Percentiles rank a stretch among this genome's conserved stretches.
phyloP scores from a whole-genome alignment of 768 basidiomycete genomes.

The Rhodotorula taiwanensis region DNA sequence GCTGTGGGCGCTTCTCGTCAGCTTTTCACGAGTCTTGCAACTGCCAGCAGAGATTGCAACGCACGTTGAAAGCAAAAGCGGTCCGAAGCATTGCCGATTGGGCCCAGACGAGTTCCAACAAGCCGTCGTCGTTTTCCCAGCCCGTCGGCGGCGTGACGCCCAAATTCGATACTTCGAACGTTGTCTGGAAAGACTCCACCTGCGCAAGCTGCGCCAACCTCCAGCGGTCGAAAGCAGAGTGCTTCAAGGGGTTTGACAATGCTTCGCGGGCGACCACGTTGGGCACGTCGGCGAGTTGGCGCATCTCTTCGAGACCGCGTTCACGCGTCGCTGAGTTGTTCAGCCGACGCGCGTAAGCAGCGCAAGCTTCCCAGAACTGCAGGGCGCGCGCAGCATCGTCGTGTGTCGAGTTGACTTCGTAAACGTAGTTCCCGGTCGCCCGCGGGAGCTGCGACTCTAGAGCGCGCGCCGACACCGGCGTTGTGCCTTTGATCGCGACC shows the following conservation, averaged over 20 bases:
- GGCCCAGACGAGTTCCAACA: conserved; percentile 11
- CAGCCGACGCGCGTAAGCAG: not conserved
- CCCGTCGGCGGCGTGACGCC: conserved; percentile 9
- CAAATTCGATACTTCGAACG: conserved; percentile 19
- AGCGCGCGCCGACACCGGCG: conserved; percentile 13
- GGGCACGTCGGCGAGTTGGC: conserved; percentile 8
- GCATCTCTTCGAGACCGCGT: not conserved
- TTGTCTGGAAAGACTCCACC: not conserved
- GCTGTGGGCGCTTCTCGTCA: not conserved
- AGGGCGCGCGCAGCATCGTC: conserved; percentile 49
- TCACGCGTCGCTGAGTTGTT: not conserved
- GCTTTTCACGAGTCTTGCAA: not conserved
- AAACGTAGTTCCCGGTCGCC: conserved; percentile 16
- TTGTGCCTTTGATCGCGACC: not conserved
- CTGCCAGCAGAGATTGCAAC: not conserved
- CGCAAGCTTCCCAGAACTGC: conserved; percentile 14
- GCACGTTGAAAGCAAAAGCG: conserved; percentile 12
- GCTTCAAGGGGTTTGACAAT: not conserved
- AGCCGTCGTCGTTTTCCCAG: conserved; percentile 1
- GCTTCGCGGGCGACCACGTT: not conserved
- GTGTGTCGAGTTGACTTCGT: conserved; percentile 43
- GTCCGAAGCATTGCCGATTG: conserved; percentile 3
- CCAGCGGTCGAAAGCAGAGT: not conserved
- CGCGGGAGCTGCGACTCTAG: not conserved
- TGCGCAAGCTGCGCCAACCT: not conserved